Percentiles rank a stretch among this genome's conserved stretches.
Conservation (phyloP, 495 filamentous ascomycete species). For the Tirmania nivea region DNA sequence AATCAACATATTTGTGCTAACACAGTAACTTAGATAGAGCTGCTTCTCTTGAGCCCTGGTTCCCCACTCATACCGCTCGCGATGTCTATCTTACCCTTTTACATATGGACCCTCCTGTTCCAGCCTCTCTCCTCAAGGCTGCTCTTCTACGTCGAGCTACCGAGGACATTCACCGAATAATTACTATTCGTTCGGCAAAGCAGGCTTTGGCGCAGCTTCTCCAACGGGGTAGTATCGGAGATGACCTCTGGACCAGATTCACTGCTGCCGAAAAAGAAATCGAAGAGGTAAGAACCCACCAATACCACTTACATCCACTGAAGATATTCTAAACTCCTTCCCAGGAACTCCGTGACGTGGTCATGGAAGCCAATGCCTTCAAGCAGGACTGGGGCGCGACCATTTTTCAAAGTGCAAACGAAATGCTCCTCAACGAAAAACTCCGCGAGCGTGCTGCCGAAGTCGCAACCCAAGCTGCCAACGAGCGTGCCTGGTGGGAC, state of each 20-base stretch:
- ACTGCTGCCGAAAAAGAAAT: constrained; percentile 85
- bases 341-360: constrained; percentile 67
- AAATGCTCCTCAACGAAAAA: constrained; percentile 48
- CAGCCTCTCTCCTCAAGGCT: constrained; percentile 69
- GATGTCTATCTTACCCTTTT: constrained; percentile 87
- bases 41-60: constrained; percentile 75
- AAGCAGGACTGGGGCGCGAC: constrained; percentile 67
- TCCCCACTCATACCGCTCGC: constrained; percentile 66
- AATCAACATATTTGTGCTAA: background rate
- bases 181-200: constrained; percentile 67
- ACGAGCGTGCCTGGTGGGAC: constrained; percentile 78
- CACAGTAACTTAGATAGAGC: constrained; percentile 35
- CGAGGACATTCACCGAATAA: constrained; percentile 77
- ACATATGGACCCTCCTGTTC: constrained; percentile 54
- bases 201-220: constrained; percentile 60
- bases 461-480: constrained; percentile 40
- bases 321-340: background rate
- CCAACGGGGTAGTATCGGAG: constrained; percentile 78
- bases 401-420: constrained; percentile 87
- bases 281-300: constrained; percentile 35
- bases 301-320: background rate
- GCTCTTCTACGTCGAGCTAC: constrained; percentile 74
- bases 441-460: constrained; percentile 39
- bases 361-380: constrained; percentile 86
- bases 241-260: constrained; percentile 91